A percentile compares a stretch with the other conserved stretches of the same genome.
Evolutionary conservation across 2,329 filamentous ascomycete species (phyloP).

Genomic region (Graphium sp.): DNA sequence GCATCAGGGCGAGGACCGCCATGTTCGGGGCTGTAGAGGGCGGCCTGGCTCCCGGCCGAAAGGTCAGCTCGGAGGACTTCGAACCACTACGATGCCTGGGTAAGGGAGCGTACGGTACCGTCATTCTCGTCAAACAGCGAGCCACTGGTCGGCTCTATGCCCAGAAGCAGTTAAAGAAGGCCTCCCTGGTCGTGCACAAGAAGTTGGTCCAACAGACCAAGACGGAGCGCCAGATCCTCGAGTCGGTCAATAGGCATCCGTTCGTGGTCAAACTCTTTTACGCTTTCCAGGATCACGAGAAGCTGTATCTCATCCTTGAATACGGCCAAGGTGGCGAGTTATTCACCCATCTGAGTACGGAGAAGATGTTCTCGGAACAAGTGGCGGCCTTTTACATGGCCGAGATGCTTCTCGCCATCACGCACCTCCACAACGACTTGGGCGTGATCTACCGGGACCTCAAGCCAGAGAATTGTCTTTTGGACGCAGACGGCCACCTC

Average conservation of each 20-base stretch:
- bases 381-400: slow-evolving; percentile 96
- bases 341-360: slow-evolving; percentile 84
- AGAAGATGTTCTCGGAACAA: slow-evolving; percentile 87
- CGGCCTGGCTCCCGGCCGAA: slow-evolving; percentile 41
- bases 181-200: slow-evolving; percentile 87
- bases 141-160: slow-evolving; percentile 80
- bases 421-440: slow-evolving; percentile 80
- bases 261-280: slow-evolving; percentile 98
- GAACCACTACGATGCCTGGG: slow-evolving; percentile 81
- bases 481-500: slow-evolving; percentile 82
- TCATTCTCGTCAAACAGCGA: slow-evolving; percentile 80
- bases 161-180: slow-evolving; percentile 98
- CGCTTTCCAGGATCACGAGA: slow-evolving; percentile 95
- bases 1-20: slow-evolving; percentile 20
- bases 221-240: slow-evolving; percentile 86
- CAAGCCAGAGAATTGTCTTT: slow-evolving; percentile 92
- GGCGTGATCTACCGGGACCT: slow-evolving; percentile 94
- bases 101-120: slow-evolving; percentile 91
- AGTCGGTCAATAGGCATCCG: slow-evolving; percentile 89
- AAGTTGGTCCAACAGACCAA: slow-evolving; percentile 93
- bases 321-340: slow-evolving; percentile 95
- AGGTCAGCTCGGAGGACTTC: slow-evolving; percentile 88
- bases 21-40: slow-evolving; percentile 32
- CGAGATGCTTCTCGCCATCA: slow-evolving; percentile 86
- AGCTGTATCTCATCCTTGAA: slow-evolving; percentile 91